Evolutionary conservation across 305 asterid genomes (phyloP).

Genomic region (Fraxinus platypoda): DNA sequence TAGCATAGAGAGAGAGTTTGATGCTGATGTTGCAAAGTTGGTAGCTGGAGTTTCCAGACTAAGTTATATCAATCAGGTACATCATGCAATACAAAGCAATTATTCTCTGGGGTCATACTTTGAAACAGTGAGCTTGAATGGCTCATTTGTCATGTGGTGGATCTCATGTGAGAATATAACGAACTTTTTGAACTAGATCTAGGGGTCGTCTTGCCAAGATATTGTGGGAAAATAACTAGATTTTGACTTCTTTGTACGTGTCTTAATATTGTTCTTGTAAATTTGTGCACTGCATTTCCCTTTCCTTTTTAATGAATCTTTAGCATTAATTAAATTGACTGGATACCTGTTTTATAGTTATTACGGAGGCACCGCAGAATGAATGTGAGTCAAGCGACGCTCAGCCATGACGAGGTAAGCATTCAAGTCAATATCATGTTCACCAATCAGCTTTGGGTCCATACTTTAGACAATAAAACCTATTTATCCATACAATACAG

Average conservation of each 20-base stretch:
- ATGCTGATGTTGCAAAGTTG: constrained; percentile 72
- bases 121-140: not conserved
- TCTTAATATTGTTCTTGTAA: not conserved
- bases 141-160: not conserved
- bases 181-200: constrained; percentile 6
- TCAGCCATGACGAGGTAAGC: constrained; percentile 81
- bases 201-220: constrained; percentile 12
- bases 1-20: constrained; percentile 76
- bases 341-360: constrained; percentile 49
- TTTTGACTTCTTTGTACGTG: not conserved
- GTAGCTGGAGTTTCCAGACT: constrained; percentile 94
- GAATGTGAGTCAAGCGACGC: constrained; percentile 60
- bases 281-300: not conserved
- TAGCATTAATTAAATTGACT: constrained; percentile 17
- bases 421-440: constrained; percentile 1
- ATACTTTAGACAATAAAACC: constrained; percentile 12
- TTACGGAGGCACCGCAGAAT: constrained; percentile 90
- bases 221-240: constrained; percentile 14
- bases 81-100: constrained; percentile 7
- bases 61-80: constrained; percentile 92
- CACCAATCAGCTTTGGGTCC: constrained; percentile 15
- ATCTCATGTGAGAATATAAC: not conserved
- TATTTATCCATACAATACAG: not conserved
- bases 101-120: not conserved
- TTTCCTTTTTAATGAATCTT: constrained; percentile 12